Evolutionary conservation across 2,329 filamentous ascomycete species (phyloP).

Genomic region (Elsinoe fawcettii): DNA sequence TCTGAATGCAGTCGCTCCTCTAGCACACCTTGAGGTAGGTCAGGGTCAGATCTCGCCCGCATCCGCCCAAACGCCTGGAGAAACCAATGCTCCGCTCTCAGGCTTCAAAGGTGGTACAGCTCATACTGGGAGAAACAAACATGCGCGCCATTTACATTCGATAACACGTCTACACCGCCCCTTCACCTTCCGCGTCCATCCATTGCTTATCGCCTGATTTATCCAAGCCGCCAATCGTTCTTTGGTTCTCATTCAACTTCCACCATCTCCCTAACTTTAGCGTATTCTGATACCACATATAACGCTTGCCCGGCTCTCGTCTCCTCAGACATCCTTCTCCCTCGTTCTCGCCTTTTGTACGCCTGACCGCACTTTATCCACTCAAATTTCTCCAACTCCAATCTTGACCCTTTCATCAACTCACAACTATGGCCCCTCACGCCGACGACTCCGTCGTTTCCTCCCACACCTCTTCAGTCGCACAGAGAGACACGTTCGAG

Average conservation of each 20-base stretch:
- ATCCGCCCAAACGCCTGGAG: slow-evolving; percentile 13
- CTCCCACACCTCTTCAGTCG: slow-evolving; percentile 30
- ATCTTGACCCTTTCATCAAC: neutral
- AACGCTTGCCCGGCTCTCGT: neutral
- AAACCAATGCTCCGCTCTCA: slow-evolving; percentile 13
- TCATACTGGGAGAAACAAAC: slow-evolving; percentile 16
- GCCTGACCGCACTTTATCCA: no score
- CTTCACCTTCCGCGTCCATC: slow-evolving; percentile 11
- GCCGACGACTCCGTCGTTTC: slow-evolving; percentile 52
- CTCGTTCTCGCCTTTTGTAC: neutral
- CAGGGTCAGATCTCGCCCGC: neutral
- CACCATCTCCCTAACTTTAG: neutral
- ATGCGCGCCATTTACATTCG: slow-evolving; percentile 15
- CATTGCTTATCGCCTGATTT: neutral
- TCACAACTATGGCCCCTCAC: slow-evolving; percentile 78
- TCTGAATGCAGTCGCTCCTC: neutral
- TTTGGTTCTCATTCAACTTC: neutral
- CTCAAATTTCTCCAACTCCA: no score
- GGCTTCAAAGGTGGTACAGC: slow-evolving; percentile 7
- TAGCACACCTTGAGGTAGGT: neutral
- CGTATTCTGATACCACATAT: neutral
- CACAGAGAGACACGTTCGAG: slow-evolving; percentile 48
- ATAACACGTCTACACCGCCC: slow-evolving; percentile 2
- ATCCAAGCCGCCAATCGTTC: neutral
- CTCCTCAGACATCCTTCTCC: neutral